A percentile compares a stretch with the other conserved stretches of the same genome.
phyloP scores from a whole-genome alignment of 2,329 filamentous ascomycete species.

The Fusarium penzigii region DNA sequence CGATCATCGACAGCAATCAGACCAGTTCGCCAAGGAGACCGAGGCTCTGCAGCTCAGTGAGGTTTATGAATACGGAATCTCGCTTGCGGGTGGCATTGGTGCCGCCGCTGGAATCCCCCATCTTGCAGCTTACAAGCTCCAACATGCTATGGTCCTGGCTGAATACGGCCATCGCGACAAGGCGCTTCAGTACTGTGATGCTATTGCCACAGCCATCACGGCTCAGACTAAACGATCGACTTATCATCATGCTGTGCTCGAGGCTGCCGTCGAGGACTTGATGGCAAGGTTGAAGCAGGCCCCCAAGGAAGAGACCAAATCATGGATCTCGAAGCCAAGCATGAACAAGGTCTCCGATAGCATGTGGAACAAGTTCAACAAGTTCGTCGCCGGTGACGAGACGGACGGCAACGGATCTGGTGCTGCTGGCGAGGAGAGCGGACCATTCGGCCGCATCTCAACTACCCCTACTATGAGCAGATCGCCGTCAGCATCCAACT shows the following conservation, averaged over 20 bases:
- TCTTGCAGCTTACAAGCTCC: conserved; percentile 86
- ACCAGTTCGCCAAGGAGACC: conserved; percentile 75
- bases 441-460: conserved; percentile 81
- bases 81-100: conserved; percentile 60
- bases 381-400: conserved; percentile 92
- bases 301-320: conserved; percentile 76
- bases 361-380: conserved; percentile 91
- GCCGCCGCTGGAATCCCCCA: conserved; percentile 69
- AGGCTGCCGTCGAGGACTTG: conserved; percentile 79
- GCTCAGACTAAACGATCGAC: conserved; percentile 80
- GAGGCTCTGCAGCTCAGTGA: conserved; percentile 94
- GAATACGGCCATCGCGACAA: conserved; percentile 81
- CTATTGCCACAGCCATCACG: conserved; percentile 73
- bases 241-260: conserved; percentile 79
- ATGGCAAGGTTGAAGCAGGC: conserved; percentile 80
- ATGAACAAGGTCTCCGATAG: conserved; percentile 95
- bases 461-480: conserved; percentile 74
- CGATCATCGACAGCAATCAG: conserved; percentile 71
- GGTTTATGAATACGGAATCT: conserved; percentile 87
- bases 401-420: conserved; percentile 72
- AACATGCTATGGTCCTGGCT: conserved; percentile 80
- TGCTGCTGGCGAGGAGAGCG: conserved; percentile 63
- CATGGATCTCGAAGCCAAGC: conserved; percentile 92
- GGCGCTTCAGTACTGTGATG: conserved; percentile 88
- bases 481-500: conserved; percentile 67